Evolutionary conservation across 331 rosid genomes (phyloP).

Genomic region (Rosa hybrid): DNA sequence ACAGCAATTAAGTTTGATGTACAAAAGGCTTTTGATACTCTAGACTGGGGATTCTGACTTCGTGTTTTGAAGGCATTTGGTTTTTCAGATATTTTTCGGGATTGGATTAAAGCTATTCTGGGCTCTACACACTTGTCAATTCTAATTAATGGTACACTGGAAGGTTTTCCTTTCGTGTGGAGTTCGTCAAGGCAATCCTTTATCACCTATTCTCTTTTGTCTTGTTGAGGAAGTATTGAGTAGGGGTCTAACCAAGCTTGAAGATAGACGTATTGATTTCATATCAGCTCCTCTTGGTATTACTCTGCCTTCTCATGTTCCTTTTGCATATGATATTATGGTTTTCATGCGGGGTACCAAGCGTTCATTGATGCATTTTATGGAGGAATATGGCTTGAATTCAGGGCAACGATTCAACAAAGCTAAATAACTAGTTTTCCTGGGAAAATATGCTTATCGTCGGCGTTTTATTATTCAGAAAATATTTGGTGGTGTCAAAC

Average conservation of each 20-base stretch:
- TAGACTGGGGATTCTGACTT: not conserved
- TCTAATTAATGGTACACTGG: not conserved
- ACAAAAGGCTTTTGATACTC: not conserved
- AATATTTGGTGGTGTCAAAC: not conserved
- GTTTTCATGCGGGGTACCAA: not conserved
- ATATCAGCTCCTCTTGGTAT: not conserved
- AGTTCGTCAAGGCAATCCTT: not conserved
- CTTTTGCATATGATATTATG: not conserved
- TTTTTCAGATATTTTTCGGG: not conserved
- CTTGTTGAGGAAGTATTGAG: not conserved
- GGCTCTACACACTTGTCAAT: not conserved
- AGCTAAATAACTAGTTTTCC: not conserved
- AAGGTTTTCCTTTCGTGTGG: not conserved
- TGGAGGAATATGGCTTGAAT: too few species aligned
- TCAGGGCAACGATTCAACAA: not conserved
- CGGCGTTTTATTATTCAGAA: too few species aligned
- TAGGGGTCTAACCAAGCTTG: not conserved
- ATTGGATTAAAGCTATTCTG: not conserved
- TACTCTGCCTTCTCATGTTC: not conserved
- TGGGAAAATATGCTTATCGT: not conserved
- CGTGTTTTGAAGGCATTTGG: not conserved
- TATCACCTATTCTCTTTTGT: not conserved
- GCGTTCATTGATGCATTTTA: not conserved
- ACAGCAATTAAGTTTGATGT: not conserved
- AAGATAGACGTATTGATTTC: not conserved